phyloP scores from a whole-genome alignment of 139 green algal species.

The Chlorella sp. region DNA sequence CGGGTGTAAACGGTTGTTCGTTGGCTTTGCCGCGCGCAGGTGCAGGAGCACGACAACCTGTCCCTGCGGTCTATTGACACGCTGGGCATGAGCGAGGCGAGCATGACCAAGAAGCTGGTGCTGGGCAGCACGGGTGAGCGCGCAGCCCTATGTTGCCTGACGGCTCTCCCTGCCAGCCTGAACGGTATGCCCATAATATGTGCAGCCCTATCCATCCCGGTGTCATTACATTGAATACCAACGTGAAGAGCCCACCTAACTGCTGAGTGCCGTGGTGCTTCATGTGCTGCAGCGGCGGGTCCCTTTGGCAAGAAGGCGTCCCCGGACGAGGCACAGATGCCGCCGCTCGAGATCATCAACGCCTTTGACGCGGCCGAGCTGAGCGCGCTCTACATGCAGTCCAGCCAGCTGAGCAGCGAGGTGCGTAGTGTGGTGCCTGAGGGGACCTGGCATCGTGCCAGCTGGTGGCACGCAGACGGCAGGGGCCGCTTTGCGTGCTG shows the following conservation, averaged over 20 bases:
- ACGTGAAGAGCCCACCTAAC: too few relatives aligned
- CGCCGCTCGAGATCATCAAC: conserved; percentile 41
- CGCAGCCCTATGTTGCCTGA: too few relatives aligned
- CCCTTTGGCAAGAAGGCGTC: not conserved
- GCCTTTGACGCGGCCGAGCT: conserved; percentile 45
- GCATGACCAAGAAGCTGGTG: conserved; percentile 30
- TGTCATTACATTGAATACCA: too few relatives aligned
- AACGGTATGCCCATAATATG: too few relatives aligned
- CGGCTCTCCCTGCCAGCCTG: too few relatives aligned
- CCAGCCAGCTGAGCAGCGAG: conserved; percentile 66
- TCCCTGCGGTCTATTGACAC: conserved; percentile 39
- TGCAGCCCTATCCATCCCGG: too few relatives aligned
- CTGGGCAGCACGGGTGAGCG: conserved; percentile 14
- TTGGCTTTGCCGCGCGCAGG: too few relatives aligned
- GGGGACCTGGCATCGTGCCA: not conserved
- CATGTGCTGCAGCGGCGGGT: not conserved
- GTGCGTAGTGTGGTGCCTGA: too few relatives aligned
- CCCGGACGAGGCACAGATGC: conserved; percentile 3
- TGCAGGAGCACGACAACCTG: not conserved
- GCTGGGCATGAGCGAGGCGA: conserved; percentile 34
- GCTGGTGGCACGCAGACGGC: not conserved
- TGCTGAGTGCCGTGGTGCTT: too few relatives aligned
- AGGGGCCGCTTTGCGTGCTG: too few relatives aligned
- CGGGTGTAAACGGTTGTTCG: too few relatives aligned
- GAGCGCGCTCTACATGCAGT: conserved; percentile 40